Conservation (phyloP, 306 rosid species). For the Prunus salicina region DNA sequence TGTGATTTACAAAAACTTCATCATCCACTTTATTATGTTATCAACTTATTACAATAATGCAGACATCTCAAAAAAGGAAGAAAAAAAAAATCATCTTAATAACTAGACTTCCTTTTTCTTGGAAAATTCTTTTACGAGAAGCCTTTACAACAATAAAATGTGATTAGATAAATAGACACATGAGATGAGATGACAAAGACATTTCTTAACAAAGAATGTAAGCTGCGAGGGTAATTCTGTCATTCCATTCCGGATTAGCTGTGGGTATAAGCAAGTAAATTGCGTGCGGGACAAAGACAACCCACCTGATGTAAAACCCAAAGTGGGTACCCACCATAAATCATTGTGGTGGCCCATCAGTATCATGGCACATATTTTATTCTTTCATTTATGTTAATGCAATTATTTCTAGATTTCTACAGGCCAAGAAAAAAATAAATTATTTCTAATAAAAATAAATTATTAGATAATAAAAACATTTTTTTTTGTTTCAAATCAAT, state of each 20-base stretch:
- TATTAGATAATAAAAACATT: background rate
- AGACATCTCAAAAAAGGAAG: background rate
- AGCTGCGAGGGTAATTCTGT: slow-evolving; percentile 3
- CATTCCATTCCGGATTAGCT: background rate
- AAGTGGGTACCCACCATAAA: background rate
- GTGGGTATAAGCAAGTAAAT: too few species aligned
- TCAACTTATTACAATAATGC: background rate
- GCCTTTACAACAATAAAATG: background rate
- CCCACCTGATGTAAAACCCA: slow-evolving; percentile 11
- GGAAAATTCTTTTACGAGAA: background rate
- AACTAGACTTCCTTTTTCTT: background rate
- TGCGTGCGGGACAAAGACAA: slow-evolving; percentile 13
- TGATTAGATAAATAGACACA: background rate
- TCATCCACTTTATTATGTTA: background rate
- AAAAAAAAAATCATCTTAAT: background rate
- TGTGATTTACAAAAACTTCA: slow-evolving; percentile 8
- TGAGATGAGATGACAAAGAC: background rate
- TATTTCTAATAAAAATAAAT: background rate
- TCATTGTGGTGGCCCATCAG: slow-evolving; percentile 22
- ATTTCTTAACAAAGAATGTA: background rate
- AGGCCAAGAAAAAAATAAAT: background rate
- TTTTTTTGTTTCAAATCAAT: background rate
- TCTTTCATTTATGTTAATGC: background rate
- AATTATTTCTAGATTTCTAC: background rate
- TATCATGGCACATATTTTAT: slow-evolving; percentile 1